Conservation (phyloP, 2,329 filamentous ascomycete genomes). For the Colletotrichum shisoi region DNA sequence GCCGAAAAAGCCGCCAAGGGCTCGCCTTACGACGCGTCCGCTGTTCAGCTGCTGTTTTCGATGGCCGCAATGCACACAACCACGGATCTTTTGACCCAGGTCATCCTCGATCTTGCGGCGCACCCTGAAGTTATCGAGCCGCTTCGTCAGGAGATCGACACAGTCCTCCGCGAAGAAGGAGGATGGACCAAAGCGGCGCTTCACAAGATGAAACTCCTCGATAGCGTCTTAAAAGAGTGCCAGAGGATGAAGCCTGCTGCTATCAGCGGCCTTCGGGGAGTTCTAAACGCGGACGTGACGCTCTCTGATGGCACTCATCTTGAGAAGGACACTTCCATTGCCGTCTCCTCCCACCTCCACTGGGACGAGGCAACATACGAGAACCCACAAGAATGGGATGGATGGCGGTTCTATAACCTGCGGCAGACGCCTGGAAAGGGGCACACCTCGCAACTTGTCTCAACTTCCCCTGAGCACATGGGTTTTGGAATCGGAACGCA, state of each 20-base stretch:
- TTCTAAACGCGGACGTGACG: constrained; percentile 1
- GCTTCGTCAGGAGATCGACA: constrained; percentile 53
- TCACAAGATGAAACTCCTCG: constrained; percentile 51
- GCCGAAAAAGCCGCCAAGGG: constrained; percentile 53
- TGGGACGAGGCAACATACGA: constrained; percentile 14
- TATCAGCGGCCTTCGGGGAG: constrained; percentile 9
- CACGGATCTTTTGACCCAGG: constrained; percentile 48
- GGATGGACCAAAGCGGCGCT: constrained; percentile 50
- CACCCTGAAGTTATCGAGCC: constrained; percentile 52
- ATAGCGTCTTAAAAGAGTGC: constrained; percentile 54
- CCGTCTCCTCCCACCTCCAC: constrained; percentile 20
- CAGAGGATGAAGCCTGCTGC: constrained; percentile 43
- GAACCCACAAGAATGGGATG: constrained; percentile 14
- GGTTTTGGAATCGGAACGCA: constrained; percentile 49
- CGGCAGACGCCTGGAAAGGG: constrained; percentile 26
- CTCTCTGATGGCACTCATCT: constrained; percentile 23
- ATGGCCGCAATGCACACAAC: constrained; percentile 62
- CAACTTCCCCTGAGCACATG: constrained; percentile 48
- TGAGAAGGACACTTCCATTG: background rate
- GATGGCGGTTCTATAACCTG: constrained; percentile 18
- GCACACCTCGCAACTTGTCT: constrained; percentile 52
- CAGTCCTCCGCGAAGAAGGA: constrained; percentile 46
- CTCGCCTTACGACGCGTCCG: constrained; percentile 70
- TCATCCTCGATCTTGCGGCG: constrained; percentile 51
- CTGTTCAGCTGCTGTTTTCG: constrained; percentile 79